Evolutionary conservation across 192 early-diverging fungal genomes (phyloP).

Genomic region (Coemansia asiatica): DNA sequence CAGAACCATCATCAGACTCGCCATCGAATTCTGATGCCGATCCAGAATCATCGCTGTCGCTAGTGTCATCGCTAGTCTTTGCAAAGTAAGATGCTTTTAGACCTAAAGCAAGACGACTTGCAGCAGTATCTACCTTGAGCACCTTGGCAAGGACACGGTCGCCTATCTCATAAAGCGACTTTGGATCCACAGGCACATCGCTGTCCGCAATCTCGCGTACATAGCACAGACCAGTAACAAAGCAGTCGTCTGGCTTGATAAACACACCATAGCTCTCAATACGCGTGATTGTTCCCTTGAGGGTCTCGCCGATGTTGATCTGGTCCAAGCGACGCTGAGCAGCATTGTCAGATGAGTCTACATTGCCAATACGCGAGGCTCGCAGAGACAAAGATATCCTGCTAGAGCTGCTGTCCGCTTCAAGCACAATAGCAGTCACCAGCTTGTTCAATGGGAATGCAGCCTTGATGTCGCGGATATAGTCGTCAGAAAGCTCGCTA

Average conservation of each 20-base stretch:
- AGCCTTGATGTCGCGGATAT: constrained; percentile 79
- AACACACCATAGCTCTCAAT: constrained; percentile 80
- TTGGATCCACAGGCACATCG: constrained; percentile 65
- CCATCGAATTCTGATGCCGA: not conserved
- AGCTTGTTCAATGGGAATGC: constrained; percentile 71
- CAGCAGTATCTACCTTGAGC: constrained; percentile 69
- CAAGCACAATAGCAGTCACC: constrained; percentile 71
- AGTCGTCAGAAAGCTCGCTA: constrained; percentile 81
- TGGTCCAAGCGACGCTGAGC: constrained; percentile 57
- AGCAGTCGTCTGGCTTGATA: constrained; percentile 74
- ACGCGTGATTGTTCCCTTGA: constrained; percentile 73
- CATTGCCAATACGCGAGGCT: constrained; percentile 52
- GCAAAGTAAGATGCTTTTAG: constrained; percentile 87
- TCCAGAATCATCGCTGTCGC: constrained; percentile 24
- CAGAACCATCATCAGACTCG: no score
- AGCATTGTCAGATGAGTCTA: constrained; percentile 20
- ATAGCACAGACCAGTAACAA: constrained; percentile 83
- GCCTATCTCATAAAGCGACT: constrained; percentile 73
- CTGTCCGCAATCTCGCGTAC: constrained; percentile 81
- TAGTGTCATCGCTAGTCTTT: constrained; percentile 50
- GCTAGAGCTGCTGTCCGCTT: constrained; percentile 58
- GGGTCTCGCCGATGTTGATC: constrained; percentile 69
- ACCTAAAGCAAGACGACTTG: constrained; percentile 70
- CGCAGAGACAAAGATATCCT: constrained; percentile 76
- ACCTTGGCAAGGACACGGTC: constrained; percentile 82